Base-by-base conservation (phyloP, 140 eudicot genomes). In the Bidens hawaiensis region DNA sequence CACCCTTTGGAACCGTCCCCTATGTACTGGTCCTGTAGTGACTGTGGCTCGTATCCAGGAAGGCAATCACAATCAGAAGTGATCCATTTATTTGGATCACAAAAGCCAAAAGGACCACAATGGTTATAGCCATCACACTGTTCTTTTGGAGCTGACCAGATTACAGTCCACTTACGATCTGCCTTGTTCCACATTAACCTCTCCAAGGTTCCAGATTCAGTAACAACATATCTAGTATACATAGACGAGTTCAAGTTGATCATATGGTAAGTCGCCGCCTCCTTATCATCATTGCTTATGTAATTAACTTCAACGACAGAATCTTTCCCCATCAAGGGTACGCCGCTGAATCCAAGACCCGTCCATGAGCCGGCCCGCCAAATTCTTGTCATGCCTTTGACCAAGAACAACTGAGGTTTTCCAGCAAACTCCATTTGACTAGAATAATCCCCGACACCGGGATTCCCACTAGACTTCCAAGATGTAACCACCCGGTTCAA, bases 401-500 rank as follows among this genome's bases (percentile, higher is more conserved):
- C 68, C 73, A 82, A 18, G 30, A 71, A 76, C 62, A 71, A n/a
- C 56, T 82, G 85, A n/a, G 89, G 71, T 4, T 74, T 58, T 8
- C 89, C 82, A 22, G 46, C 45, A 47, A 70, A 42, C 16, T 60
- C 80, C 28, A 82, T 69, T 41, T 18, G 50, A 19, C 24, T 68
- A 0, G 72, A 43, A 77, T 57, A 78, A 19, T 70, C 75, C 17
- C 89, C 89, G 16, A 59, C 41, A 10, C 80, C 78, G 0, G 85
- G 89, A 46, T 83, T 81, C 10, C 60, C 78, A 14, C 15, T 41
- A 7, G 82, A 76, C 66, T 66, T 83, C 85, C 85, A 83, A 19
- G 89, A 79, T 15, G 78, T 79, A 16, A 83, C 15, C 47, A 30
- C 38, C 65, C 79, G 56, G 16, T 61, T 66, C 63, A 79, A 42